Base-by-base conservation (phyloP, 1,284 basidiomycete species). In the Amylostereum areolatum region DNA sequence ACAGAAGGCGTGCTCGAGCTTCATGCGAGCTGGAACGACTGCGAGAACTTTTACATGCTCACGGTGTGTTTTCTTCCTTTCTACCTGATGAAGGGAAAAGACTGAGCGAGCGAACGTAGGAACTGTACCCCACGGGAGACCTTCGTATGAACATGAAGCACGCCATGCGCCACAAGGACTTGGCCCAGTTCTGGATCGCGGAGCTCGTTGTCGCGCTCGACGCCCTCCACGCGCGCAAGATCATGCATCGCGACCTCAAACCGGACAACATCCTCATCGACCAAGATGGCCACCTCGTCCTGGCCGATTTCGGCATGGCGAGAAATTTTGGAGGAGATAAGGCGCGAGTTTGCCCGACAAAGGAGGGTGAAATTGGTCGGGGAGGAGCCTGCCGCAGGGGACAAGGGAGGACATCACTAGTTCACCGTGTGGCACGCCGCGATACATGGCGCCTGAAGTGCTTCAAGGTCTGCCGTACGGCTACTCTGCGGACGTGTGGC, bases 231-330 rank as follows among this genome's bases (percentile, higher is more conserved):
- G 65, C 67, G 30, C 73, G 75, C 48, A 55, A 59, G 27, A 61
- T 67, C 51, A 52, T 66, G 35, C 65, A 67, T 48, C 63, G 65
- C 42, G 65, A 67, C 53, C 51, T 67, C 46, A 67, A 67, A 65
- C 82, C 82, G 3, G 81, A 82, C 58, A 85, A 85, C 62, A 77
- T 85, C 51, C 67, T 85, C n/a, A 66, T 85, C 27, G 80, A 83
- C 64, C 77, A 79, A 52, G 67, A 72, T 48, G 82, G 81, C 1
- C 80, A 84, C 58, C 74, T 81, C 9, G 80, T 81, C 56, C 69
- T 85, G 45, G 80, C 81, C 24, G 83, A 85, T 63, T 83, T 84
- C 64, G 84, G 84, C 59, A 62, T 81, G 75, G 76, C 3, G 27
- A 18, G 34, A 11, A 42, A 43, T 31, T 42, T 48, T 35, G 18